Percentiles rank a stretch among this genome's conserved stretches.
Conservation (phyloP, 257 asterid genomes). For the Avicennia marina region DNA sequence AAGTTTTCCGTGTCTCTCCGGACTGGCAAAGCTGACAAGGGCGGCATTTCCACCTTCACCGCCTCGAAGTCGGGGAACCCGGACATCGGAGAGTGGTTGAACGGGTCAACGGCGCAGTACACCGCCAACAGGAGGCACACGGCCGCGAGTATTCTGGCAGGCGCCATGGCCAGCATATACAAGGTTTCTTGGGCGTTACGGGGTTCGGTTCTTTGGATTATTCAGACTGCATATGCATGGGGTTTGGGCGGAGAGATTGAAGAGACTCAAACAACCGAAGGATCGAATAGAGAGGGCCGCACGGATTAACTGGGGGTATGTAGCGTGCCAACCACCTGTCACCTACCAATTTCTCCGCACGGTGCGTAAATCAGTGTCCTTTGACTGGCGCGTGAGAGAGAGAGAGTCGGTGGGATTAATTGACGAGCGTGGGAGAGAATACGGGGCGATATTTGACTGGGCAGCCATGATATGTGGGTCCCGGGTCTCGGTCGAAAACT, state of each 20-base stretch:
- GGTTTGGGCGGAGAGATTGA: neutral
- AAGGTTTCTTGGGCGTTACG: neutral
- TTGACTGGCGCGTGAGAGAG: no score
- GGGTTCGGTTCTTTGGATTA: neutral
- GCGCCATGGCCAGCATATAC: conserved; percentile 29
- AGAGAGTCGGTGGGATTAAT: no score
- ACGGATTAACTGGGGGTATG: no score
- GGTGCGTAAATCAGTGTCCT: no score
- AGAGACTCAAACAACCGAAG: no score
- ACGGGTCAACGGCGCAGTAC: conserved; percentile 90
- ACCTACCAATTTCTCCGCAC: no score
- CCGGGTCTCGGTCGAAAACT: no score
- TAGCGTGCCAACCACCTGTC: no score
- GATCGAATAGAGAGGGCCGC: no score
- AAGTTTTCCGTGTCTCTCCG: conserved; percentile 50
- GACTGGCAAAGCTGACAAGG: conserved; percentile 63
- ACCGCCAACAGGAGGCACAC: conserved; percentile 51
- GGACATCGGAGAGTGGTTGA: conserved; percentile 56
- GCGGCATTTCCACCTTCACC: conserved; percentile 59
- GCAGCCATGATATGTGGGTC: no score
- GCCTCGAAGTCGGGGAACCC: conserved; percentile 64
- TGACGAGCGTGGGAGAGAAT: no score
- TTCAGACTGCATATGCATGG: conserved; percentile 4
- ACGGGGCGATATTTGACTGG: no score
- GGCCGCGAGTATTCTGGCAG: conserved; percentile 37